Percentiles rank a stretch among this genome's conserved stretches.
These are phyloP conservation scores for Trichomonascaceae sp. DNA, from an alignment of 1,139 yeast species.

Conservation along the genomic window DNA sequence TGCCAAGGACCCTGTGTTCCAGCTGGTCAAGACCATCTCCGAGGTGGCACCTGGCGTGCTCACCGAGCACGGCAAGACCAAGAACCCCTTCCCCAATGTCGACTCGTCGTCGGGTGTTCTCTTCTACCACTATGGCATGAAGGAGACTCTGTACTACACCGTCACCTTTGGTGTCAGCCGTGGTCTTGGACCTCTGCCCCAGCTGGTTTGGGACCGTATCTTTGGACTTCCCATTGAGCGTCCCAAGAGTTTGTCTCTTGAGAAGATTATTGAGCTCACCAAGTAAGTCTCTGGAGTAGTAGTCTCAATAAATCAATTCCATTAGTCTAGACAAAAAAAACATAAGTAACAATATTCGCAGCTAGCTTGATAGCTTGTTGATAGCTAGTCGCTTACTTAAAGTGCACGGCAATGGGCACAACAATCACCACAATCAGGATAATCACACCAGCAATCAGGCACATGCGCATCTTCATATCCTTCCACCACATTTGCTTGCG, in stretches of 20 bases:
- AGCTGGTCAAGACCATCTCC: slow-evolving; percentile 53
- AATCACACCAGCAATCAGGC: slow-evolving; percentile 71
- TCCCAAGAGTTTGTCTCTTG: slow-evolving; percentile 86
- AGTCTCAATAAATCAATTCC: background rate
- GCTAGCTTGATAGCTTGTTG: no score
- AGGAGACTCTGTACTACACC: slow-evolving; percentile 92
- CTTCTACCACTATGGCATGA: slow-evolving; percentile 93
- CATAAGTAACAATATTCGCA: background rate
- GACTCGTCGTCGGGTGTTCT: slow-evolving; percentile 96
- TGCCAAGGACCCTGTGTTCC: slow-evolving; percentile 38
- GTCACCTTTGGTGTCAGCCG: slow-evolving; percentile 97
- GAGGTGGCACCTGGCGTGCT: slow-evolving; percentile 93
- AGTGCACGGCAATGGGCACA: slow-evolving; percentile 61
- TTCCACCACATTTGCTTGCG: slow-evolving; percentile 99
- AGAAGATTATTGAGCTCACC: slow-evolving; percentile 23
- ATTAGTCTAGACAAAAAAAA: background rate
- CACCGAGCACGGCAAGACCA: slow-evolving; percentile 94
- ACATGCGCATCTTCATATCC: slow-evolving; percentile 92
- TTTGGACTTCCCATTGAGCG: slow-evolving; percentile 93
- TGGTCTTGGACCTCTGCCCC: slow-evolving; percentile 96
- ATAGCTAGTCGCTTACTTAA: background rate
- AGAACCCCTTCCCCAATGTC: slow-evolving; percentile 98
- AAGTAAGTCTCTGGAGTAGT: slow-evolving; percentile 1
- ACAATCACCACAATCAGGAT: slow-evolving; percentile 81
- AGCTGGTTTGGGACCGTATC: slow-evolving; percentile 92